Percentiles rank a stretch among this genome's conserved stretches.
These are phyloP conservation scores for Zangia roseola DNA, from an alignment of 768 basidiomycete genomes.

Conservation along the genomic window DNA sequence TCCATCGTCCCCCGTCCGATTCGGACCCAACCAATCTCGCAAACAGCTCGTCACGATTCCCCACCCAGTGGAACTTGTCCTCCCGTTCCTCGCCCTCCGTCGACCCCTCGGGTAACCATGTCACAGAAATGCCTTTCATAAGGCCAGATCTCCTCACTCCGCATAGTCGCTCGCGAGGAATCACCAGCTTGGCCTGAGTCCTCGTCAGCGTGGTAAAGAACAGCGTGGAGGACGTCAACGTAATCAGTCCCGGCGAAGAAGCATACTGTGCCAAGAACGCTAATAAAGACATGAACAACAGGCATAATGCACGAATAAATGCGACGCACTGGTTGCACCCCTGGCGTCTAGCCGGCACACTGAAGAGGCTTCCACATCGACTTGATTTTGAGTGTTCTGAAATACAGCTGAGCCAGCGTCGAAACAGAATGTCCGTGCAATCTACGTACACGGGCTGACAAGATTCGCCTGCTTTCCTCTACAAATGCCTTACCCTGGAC, in stretches of 20 bases:
- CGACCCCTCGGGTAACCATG: conserved; percentile 35
- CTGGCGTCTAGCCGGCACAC: conserved; percentile 5
- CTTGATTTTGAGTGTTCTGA: conserved; percentile 10
- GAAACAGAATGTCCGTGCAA: conserved; percentile 11
- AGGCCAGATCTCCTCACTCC: conserved; percentile 58
- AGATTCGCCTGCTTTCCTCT: conserved; percentile 41
- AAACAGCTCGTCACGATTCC: conserved; percentile 64
- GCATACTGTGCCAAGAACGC: conserved; percentile 61
- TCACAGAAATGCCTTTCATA: conserved; percentile 51
- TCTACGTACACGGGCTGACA: conserved; percentile 36
- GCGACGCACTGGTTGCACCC: conserved; percentile 36
- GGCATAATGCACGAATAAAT: background rate
- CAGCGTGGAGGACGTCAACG: conserved; percentile 47
- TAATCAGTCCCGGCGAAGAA: conserved; percentile 57
- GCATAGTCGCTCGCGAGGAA: conserved; percentile 47
- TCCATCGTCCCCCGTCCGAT: conserved; percentile 46
- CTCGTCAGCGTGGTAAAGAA: conserved; percentile 57
- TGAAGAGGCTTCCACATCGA: background rate
- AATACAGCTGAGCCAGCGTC: background rate
- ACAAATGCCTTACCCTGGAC: conserved; percentile 45
- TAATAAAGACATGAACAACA: conserved; percentile 21
- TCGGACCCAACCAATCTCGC: conserved; percentile 53
- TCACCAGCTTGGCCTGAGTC: conserved; percentile 41
- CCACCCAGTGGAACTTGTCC: conserved; percentile 60
- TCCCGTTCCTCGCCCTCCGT: conserved; percentile 40